A percentile compares a stretch with the other conserved stretches of the same genome.
phyloP scores from a whole-genome alignment of 768 basidiomycete genomes.

The Suillus subaureus region DNA sequence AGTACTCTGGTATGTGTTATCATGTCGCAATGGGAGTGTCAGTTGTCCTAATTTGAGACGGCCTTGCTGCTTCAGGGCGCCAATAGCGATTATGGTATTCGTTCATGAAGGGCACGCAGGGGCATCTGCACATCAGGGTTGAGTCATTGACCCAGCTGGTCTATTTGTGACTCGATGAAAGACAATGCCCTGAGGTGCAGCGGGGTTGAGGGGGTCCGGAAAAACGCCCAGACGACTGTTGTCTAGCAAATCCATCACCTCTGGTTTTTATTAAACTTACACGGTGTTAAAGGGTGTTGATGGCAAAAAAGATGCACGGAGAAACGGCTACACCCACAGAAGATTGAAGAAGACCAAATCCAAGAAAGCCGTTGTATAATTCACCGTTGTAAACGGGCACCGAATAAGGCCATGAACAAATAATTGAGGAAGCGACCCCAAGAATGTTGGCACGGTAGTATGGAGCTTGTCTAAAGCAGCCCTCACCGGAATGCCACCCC shows the following conservation, averaged over 20 bases:
- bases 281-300: constrained; percentile 10
- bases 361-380: constrained; percentile 21
- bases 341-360: constrained; percentile 25
- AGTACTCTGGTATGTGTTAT: constrained; percentile 20
- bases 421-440: constrained; percentile 7
- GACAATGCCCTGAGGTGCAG: constrained; percentile 20
- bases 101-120: constrained; percentile 16
- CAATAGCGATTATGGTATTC: constrained; percentile 30
- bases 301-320: not conserved
- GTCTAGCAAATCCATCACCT: constrained; percentile 18
- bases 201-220: constrained; percentile 23
- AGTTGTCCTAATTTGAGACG: constrained; percentile 22
- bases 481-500: not conserved
- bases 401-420: constrained; percentile 19
- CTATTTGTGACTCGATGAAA: constrained; percentile 8
- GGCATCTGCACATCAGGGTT: constrained; percentile 25
- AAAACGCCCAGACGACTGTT: constrained; percentile 24
- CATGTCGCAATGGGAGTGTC: constrained; percentile 20
- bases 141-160: constrained; percentile 20
- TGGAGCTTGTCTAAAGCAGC: not conserved
- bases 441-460: not conserved
- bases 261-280: constrained; percentile 20
- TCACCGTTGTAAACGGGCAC: constrained; percentile 21
- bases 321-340: constrained; percentile 15
- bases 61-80: constrained; percentile 26